phyloP scores from a whole-genome alignment of 331 rosid species.

The Pyracantha coccinea region DNA sequence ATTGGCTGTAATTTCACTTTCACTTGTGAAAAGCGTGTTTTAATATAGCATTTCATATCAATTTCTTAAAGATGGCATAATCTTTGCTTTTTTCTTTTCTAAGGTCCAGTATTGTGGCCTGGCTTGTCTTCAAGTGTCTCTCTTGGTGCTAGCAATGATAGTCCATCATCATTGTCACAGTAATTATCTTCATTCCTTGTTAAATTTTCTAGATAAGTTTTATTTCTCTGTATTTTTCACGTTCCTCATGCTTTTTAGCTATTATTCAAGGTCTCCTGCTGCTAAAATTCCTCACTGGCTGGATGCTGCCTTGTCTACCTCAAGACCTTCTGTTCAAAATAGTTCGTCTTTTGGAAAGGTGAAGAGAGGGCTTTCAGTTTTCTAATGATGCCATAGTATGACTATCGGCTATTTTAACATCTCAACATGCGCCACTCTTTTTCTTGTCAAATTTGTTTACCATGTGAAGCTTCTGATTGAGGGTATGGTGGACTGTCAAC shows the following conservation, averaged over 20 bases:
- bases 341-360: conserved; percentile 46
- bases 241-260: conserved; percentile 8
- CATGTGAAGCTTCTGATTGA: conserved; percentile 1
- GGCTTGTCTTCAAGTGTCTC: conserved; percentile 36
- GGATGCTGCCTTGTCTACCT: conserved; percentile 24
- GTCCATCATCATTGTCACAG: conserved; percentile 23
- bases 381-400: background rate
- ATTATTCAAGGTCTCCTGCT: conserved; percentile 34
- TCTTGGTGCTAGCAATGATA: conserved; percentile 13
- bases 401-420: background rate
- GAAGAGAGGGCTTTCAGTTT: background rate
- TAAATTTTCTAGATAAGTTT: background rate
- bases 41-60: background rate
- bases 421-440: background rate
- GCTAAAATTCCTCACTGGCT: conserved; percentile 41
- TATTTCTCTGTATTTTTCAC: background rate
- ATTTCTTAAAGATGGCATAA: background rate
- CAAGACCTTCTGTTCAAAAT: conserved; percentile 27
- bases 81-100: conserved; percentile 3
- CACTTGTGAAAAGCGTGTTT: background rate
- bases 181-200: conserved; percentile 23
- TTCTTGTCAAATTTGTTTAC: background rate
- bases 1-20: background rate
- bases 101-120: conserved; percentile 60
- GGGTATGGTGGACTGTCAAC: conserved; percentile 5